A percentile compares a stretch with the other conserved stretches of the same genome.
Evolutionary conservation across 352 stramenopile genomes (phyloP).

Genomic region (Globisporangium paroecandrum): DNA sequence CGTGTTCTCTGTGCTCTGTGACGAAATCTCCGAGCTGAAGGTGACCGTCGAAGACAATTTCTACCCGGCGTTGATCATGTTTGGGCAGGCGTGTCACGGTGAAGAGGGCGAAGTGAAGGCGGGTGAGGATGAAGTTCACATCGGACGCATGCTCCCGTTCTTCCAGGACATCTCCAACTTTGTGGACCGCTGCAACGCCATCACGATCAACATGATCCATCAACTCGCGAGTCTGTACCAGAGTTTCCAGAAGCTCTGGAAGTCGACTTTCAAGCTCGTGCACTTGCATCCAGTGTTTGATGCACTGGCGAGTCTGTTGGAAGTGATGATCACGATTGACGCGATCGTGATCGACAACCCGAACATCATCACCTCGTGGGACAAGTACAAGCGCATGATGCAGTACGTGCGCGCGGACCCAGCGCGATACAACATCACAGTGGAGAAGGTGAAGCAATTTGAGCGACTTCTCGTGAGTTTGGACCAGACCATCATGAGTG

Average conservation of each 20-base stretch:
- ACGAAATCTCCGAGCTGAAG: conserved; percentile 89
- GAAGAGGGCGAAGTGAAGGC: conserved; percentile 68
- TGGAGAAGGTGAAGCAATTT: conserved; percentile 83
- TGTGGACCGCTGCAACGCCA: conserved; percentile 84
- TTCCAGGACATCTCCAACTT: conserved; percentile 91
- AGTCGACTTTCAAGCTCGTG: conserved; percentile 86
- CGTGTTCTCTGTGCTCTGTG: conserved; percentile 85
- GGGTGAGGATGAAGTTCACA: conserved; percentile 78
- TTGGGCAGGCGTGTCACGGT: conserved; percentile 71
- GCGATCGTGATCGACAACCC: conserved; percentile 87
- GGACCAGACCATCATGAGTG: conserved; percentile 87
- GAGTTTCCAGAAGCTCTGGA: conserved; percentile 86
- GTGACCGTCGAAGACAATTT: conserved; percentile 89
- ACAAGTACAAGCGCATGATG: conserved; percentile 92
- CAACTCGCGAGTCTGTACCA: conserved; percentile 86
- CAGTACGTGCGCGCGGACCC: conserved; percentile 85
- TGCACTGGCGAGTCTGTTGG: conserved; percentile 68
- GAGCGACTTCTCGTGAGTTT: conserved; percentile 83
- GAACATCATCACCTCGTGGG: conserved; percentile 81
- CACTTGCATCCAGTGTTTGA: conserved; percentile 82
- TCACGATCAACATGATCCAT: conserved; percentile 90
- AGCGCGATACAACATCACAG: conserved; percentile 75
- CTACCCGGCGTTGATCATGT: conserved; percentile 87
- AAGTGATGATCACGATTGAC: conserved; percentile 89
- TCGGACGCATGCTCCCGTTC: conserved; percentile 86